A percentile compares a stretch with the other conserved stretches of the same genome.
Conservation (phyloP, 2,329 filamentous ascomycete species). For the Pleomassaria siparia region DNA sequence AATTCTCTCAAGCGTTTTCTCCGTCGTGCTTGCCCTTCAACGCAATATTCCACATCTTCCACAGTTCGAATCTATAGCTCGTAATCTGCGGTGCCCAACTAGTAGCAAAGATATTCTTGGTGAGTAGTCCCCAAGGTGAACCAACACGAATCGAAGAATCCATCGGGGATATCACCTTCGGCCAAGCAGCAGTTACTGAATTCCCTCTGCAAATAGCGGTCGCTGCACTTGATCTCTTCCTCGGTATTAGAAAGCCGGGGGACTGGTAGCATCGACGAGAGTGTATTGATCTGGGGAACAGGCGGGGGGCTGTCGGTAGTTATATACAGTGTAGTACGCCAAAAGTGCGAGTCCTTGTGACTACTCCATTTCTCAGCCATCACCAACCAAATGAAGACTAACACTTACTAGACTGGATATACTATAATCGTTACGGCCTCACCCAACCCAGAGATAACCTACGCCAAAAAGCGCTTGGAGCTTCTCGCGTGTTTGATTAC, state of each 20-base stretch:
- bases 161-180: conserved; percentile 29
- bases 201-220: conserved; percentile 33
- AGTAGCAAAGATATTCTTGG: conserved; percentile 20
- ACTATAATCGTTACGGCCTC: conserved; percentile 29
- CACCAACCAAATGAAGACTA: conserved; percentile 1
- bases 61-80: conserved; percentile 4
- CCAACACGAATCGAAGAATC: conserved; percentile 10
- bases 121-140: not conserved
- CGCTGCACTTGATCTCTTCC: conserved; percentile 28
- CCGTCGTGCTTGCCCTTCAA: not conserved
- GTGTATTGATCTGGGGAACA: conserved; percentile 30
- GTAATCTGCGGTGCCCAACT: conserved; percentile 20
- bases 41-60: not conserved
- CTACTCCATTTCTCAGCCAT: conserved; percentile 1
- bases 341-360: conserved; percentile 18
- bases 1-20: not conserved
- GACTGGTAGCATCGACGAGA: conserved; percentile 21
- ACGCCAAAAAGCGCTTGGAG: conserved; percentile 26
- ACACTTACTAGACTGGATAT: conserved; percentile 27
- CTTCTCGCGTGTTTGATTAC: conserved; percentile 27
- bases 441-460: conserved; percentile 20
- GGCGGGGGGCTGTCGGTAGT: conserved; percentile 29
- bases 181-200: conserved; percentile 27
- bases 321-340: conserved; percentile 30
- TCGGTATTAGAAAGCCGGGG: conserved; percentile 25